Evolutionary conservation across 2,329 filamentous ascomycete species (phyloP), one percentile per base, ranked within the genome.

Genomic region (Rutstroemia sp.): DNA sequence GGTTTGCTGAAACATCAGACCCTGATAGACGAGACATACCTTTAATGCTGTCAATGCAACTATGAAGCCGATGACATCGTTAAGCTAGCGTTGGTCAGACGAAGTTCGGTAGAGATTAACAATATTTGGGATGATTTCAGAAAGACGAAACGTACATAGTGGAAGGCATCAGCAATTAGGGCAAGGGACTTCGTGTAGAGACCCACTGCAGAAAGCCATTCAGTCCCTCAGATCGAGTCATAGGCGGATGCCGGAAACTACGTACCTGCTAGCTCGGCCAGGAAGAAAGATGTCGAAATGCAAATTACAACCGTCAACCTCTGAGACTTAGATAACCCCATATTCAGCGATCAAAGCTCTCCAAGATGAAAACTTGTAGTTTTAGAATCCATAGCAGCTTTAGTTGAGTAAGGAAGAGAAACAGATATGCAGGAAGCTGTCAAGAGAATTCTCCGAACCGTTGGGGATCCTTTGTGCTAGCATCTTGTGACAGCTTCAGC

Each of bases 131-230:
- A 25, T 54, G 21, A 48, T 41, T n/a, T 23, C 38, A 37, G 25
- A 39, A 41, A 66, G 37, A 45, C 48, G 10, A 34, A 34, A 34
- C 79, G 59, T 72, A 87, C 84, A 67, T 89, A 89, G 68, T 91
- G 88, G 63, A 91, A 90, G 1, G 88, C 86, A 75, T 92, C 88
- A 27, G 88, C 87, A 25, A 91, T 75, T 2, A 92, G 74, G 0
- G 86, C 86, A 10, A 92, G 75, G 0, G 87, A 90, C 52, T 77
- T 76, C 1, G 88, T 90, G 58, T 82, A 83, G 64, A 88, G 86
- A 2, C 85, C 85, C 58, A 86, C 81, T 81, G 46, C 12, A 57
- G 27, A 14, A 44, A 19, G 17, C 34, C 8, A 12, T 48, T 56
- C 17, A 57, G 45, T 49, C 38, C 42, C 52, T 14, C 25, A 16